These are phyloP conservation scores for Lojkania enalia DNA, from an alignment of 2,329 filamentous ascomycete species.

Conservation along the genomic window DNA sequence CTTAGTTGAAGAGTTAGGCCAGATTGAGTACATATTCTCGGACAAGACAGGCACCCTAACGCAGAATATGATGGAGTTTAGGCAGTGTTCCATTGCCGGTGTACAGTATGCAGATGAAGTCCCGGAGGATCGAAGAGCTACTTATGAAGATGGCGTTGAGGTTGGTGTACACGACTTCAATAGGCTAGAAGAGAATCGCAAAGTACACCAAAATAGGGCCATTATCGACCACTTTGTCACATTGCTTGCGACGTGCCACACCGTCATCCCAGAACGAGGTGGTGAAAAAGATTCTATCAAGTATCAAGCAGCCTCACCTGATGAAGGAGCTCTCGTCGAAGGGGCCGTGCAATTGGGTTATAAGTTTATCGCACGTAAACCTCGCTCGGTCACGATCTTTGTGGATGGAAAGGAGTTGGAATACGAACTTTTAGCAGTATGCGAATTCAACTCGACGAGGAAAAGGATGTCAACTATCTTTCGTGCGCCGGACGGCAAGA, in stretches of 20 bases:
- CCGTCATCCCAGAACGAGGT: conserved; percentile 88
- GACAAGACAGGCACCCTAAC: conserved; percentile 97
- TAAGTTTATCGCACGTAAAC: conserved; percentile 87
- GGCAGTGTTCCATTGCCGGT: conserved; percentile 88
- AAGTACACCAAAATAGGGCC: conserved; percentile 60
- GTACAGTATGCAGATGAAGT: conserved; percentile 93
- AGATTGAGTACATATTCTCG: conserved; percentile 98
- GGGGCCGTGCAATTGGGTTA: conserved; percentile 86
- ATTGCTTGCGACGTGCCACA: conserved; percentile 88
- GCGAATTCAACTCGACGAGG: conserved; percentile 96
- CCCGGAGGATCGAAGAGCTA: conserved; percentile 84
- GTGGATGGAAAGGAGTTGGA: conserved; percentile 72
- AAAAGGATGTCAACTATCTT: conserved; percentile 99
- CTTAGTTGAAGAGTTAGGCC: conserved; percentile 92
- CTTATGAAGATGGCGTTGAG: conserved; percentile 74
- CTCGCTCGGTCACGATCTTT: conserved; percentile 81
- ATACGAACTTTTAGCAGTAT: conserved; percentile 93
- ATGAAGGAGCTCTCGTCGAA: conserved; percentile 95
- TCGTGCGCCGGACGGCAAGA: conserved; percentile 92
- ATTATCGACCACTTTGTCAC: conserved; percentile 82
- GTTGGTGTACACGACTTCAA: conserved; percentile 85
- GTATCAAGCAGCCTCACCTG: conserved; percentile 96
- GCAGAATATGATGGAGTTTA: conserved; percentile 99
- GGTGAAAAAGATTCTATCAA: conserved; percentile 85
- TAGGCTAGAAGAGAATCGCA: conserved; percentile 69